These are phyloP conservation scores for Debaryomyces psychrophilus DNA, from an alignment of 1,139 yeast genomes.

Conservation along the genomic window DNA sequence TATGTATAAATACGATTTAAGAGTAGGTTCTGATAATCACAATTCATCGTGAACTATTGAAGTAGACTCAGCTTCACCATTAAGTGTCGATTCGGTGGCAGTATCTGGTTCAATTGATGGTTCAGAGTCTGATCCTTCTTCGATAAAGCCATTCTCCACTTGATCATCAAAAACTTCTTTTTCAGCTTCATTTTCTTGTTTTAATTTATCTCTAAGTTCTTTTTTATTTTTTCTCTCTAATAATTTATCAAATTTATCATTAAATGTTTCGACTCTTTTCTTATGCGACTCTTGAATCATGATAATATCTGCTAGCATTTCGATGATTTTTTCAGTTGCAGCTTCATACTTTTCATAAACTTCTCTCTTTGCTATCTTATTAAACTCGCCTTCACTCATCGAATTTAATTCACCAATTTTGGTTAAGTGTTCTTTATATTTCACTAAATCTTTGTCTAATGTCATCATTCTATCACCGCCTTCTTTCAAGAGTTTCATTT, in stretches of 20 bases:
- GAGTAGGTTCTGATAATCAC: neutral
- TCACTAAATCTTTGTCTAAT: constrained; percentile 37
- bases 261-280: constrained; percentile 42
- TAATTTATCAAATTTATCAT: constrained; percentile 36
- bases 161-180: constrained; percentile 21
- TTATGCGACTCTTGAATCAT: constrained; percentile 43
- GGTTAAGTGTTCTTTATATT: constrained; percentile 38
- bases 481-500: constrained; percentile 31
- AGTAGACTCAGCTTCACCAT: neutral
- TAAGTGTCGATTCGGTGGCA: neutral
- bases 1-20: neutral
- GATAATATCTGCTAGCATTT: constrained; percentile 36
- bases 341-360: constrained; percentile 38
- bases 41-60: constrained; percentile 6
- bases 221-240: constrained; percentile 39
- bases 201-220: constrained; percentile 39
- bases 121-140: constrained; percentile 4
- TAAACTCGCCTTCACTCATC: constrained; percentile 29
- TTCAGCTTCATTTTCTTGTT: constrained; percentile 25
- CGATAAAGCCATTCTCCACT: constrained; percentile 2
- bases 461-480: constrained; percentile 41
- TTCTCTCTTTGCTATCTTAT: constrained; percentile 32
- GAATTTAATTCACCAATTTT: constrained; percentile 32
- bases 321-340: constrained; percentile 36
- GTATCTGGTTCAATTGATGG: neutral